Evolutionary conservation across 2,329 filamentous ascomycete species (phyloP).

Genomic region (Aureobasidium uvarum): DNA sequence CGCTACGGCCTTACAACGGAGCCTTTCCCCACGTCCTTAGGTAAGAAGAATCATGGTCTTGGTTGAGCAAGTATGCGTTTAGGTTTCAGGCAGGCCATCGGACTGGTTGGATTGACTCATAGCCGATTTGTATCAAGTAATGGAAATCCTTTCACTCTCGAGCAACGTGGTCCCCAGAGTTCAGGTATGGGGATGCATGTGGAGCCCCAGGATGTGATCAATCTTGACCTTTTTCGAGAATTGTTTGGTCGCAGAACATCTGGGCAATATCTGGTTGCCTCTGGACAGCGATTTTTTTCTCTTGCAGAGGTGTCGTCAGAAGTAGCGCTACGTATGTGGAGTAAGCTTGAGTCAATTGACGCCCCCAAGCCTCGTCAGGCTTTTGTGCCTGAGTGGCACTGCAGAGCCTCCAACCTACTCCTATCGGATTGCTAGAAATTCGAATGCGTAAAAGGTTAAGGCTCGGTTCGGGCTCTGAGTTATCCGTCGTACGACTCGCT

Average conservation of each 20-base stretch:
- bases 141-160: slow-evolving; percentile 2
- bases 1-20: slow-evolving; percentile 27
- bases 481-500: slow-evolving; percentile 18
- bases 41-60: slow-evolving; percentile 19
- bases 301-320: slow-evolving; percentile 9
- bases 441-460: slow-evolving; percentile 26
- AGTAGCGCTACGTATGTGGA: slow-evolving; percentile 16
- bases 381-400: background rate
- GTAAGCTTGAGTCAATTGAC: slow-evolving; percentile 1
- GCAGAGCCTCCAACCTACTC: background rate
- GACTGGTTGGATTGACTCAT: background rate
- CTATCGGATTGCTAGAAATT: slow-evolving; percentile 19
- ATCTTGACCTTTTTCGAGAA: background rate
- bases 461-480: slow-evolving; percentile 17
- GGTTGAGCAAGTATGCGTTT: slow-evolving; percentile 25
- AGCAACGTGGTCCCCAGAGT: slow-evolving; percentile 16
- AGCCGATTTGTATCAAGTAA: slow-evolving; percentile 19
- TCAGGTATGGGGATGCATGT: slow-evolving; percentile 14
- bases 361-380: slow-evolving; percentile 1
- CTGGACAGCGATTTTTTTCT: slow-evolving; percentile 1
- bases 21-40: slow-evolving; percentile 17
- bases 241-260: background rate
- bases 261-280: background rate
- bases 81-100: slow-evolving; percentile 12
- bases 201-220: slow-evolving; percentile 17